Percentiles rank a stretch among this genome's conserved stretches.
Evolutionary conservation across 495 filamentous ascomycete species (phyloP).

Genomic region (Copromyces sp.): DNA sequence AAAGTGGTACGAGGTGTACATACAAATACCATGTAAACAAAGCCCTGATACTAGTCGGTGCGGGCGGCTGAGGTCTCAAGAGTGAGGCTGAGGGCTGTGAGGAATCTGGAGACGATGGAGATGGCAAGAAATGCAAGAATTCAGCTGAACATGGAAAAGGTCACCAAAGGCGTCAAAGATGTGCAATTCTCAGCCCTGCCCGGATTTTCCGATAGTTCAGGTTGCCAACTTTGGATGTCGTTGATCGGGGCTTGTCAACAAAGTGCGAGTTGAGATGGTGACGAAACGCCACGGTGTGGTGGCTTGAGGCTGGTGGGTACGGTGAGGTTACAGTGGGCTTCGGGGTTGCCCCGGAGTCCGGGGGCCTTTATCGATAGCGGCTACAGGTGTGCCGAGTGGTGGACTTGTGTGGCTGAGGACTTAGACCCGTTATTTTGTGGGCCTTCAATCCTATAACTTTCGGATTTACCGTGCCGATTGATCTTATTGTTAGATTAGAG

Average conservation of each 20-base stretch:
- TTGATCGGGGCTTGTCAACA: background rate
- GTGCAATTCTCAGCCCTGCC: background rate
- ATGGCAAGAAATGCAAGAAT: background rate
- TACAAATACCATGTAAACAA: background rate
- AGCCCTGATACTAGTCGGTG: background rate
- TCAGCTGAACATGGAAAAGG: too few relatives aligned
- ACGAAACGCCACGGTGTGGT: background rate
- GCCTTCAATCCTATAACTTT: too few relatives aligned
- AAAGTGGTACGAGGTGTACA: background rate
- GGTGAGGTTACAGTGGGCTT: background rate
- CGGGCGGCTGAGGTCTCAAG: background rate
- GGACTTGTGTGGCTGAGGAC: background rate
- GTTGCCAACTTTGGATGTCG: background rate
- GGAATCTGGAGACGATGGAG: background rate
- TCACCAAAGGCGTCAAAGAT: too few relatives aligned
- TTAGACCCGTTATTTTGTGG: background rate
- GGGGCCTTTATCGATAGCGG: background rate
- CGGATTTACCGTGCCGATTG: too few relatives aligned
- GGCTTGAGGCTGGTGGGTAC: background rate
- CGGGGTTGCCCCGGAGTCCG: background rate
- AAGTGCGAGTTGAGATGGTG: background rate
- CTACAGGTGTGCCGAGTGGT: background rate
- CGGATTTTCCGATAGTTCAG: background rate
- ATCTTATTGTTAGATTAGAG: too few relatives aligned
- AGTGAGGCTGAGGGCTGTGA: background rate